These are phyloP conservation scores for Aspergillus bridgeri DNA, from an alignment of 495 filamentous ascomycete species.

Conservation along the genomic window DNA sequence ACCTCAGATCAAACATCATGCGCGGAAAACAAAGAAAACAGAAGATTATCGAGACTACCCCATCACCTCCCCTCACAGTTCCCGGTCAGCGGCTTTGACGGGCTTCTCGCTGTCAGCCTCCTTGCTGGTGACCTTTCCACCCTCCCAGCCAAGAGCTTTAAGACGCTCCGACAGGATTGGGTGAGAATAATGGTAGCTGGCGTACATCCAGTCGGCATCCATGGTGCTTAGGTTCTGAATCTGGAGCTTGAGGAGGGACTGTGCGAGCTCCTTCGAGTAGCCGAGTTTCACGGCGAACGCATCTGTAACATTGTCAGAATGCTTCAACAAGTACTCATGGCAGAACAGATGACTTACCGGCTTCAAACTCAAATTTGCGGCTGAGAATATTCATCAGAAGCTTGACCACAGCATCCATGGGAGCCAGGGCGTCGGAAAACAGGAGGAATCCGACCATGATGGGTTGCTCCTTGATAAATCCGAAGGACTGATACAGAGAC, in stretches of 20 bases:
- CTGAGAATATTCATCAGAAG: slow-evolving; percentile 94
- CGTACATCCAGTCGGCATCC: slow-evolving; percentile 98
- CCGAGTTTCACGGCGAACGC: slow-evolving; percentile 82
- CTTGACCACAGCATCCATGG: slow-evolving; percentile 89
- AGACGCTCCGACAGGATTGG: slow-evolving; percentile 92
- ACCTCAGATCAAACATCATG: slow-evolving; percentile 7
- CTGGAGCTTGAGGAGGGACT: slow-evolving; percentile 92
- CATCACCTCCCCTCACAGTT: slow-evolving; percentile 39
- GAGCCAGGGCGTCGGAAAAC: slow-evolving; percentile 89
- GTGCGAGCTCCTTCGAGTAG: slow-evolving; percentile 78
- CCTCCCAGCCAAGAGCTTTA: slow-evolving; percentile 81
- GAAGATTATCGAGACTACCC: slow-evolving; percentile 8
- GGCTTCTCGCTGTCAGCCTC: slow-evolving; percentile 50
- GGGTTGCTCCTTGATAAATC: slow-evolving; percentile 78
- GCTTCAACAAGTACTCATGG: neutral
- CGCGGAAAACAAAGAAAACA: slow-evolving; percentile 1
- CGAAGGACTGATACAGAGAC: slow-evolving; percentile 86
- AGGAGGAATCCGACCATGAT: slow-evolving; percentile 96
- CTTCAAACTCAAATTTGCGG: slow-evolving; percentile 91
- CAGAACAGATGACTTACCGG: slow-evolving; percentile 52
- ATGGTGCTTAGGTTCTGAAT: slow-evolving; percentile 97
- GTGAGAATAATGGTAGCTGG: slow-evolving; percentile 96
- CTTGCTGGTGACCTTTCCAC: slow-evolving; percentile 54
- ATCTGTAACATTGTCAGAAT: slow-evolving; percentile 41
- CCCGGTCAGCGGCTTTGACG: slow-evolving; percentile 55